These are phyloP conservation scores for Borovskyia barvae DNA, from an alignment of 208 protist genomes.

Conservation along the genomic window DNA sequence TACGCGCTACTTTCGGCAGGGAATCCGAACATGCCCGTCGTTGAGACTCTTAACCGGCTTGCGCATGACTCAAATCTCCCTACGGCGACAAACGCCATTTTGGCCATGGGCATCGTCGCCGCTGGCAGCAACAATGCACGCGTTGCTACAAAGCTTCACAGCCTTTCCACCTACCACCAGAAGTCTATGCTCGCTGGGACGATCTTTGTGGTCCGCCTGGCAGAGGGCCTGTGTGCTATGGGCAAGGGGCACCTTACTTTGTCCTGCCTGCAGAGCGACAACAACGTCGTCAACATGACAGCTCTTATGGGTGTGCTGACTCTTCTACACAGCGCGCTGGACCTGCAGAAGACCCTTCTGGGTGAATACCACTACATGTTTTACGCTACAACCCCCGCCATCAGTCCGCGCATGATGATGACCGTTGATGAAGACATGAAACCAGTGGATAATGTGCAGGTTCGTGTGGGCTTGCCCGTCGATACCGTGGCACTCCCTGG, in stretches of 20 bases:
- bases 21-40: constrained; percentile 95
- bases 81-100: constrained; percentile 95
- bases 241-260: constrained; percentile 99
- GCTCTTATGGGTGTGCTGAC: constrained; percentile 92
- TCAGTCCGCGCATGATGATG: constrained; percentile 97
- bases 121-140: constrained; percentile 98
- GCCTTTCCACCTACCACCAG: constrained; percentile 96
- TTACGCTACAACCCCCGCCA: constrained; percentile 91
- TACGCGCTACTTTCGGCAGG: constrained; percentile 96
- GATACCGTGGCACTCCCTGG: constrained; percentile 98
- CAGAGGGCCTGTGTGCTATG: constrained; percentile 96
- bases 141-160: constrained; percentile 93
- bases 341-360: constrained; percentile 92
- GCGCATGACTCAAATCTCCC: constrained; percentile 96
- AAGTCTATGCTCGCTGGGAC: constrained; percentile 88
- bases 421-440: constrained; percentile 96
- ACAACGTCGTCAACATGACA: constrained; percentile 74
- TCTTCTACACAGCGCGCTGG: constrained; percentile 91
- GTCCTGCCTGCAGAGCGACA: constrained; percentile 94
- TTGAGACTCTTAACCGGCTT: constrained; percentile 98
- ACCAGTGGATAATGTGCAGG: constrained; percentile 87
- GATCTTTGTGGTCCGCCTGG: constrained; percentile 82
- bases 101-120: constrained; percentile 95
- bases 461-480: constrained; percentile 91
- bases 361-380: constrained; percentile 97